Evolutionary conservation across 768 basidiomycete genomes (phyloP).

Genomic region (Crepidotus variabilis): DNA sequence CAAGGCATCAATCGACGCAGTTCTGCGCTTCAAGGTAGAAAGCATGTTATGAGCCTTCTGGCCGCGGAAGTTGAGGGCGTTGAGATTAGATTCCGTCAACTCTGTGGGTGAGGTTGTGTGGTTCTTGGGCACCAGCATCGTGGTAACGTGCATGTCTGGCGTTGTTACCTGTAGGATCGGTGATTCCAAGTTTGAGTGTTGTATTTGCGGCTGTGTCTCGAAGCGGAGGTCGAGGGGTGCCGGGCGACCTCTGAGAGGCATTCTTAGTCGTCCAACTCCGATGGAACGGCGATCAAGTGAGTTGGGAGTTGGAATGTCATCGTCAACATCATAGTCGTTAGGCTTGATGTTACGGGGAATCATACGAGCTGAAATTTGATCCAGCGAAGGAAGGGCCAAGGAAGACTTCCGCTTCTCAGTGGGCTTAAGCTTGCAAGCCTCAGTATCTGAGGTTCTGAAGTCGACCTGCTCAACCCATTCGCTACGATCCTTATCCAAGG

Average conservation of each 20-base stretch:
- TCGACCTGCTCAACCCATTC: conserved; percentile 69
- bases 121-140: conserved; percentile 44
- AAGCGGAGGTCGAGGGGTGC: conserved; percentile 13
- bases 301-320: conserved; percentile 26
- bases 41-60: conserved; percentile 64
- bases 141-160: conserved; percentile 44
- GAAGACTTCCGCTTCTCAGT: conserved; percentile 18
- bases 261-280: conserved; percentile 37
- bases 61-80: conserved; percentile 49
- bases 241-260: conserved; percentile 29
- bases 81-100: conserved; percentile 51
- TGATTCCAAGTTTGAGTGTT: conserved; percentile 30
- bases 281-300: conserved; percentile 18
- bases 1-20: conserved; percentile 33
- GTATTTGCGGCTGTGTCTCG: conserved; percentile 23
- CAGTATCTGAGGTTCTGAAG: conserved; percentile 37
- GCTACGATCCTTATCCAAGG: conserved; percentile 27
- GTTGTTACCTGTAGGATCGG: conserved; percentile 26
- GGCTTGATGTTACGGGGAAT: conserved; percentile 30
- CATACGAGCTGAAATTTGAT: conserved; percentile 69
- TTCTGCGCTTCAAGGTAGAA: conserved; percentile 56
- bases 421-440: conserved; percentile 12
- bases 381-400: conserved; percentile 56
- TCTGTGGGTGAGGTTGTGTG: conserved; percentile 37
- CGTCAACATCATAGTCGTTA: conserved; percentile 16